These are phyloP conservation scores for Verticillium albo-atrum DNA, from an alignment of 2,329 filamentous ascomycete species.

Conservation along the genomic window DNA sequence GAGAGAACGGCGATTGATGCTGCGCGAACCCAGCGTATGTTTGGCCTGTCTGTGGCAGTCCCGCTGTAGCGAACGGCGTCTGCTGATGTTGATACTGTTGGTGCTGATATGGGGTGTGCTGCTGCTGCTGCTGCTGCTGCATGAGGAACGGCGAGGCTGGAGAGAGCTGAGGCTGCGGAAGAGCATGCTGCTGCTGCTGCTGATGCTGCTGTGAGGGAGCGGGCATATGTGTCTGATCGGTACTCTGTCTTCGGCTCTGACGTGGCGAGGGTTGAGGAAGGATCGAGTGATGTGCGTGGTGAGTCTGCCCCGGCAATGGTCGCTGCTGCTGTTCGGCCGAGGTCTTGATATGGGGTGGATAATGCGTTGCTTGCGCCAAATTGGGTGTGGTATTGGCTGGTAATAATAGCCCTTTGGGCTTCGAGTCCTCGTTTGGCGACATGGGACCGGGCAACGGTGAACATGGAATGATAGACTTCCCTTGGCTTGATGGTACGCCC, in stretches of 20 bases:
- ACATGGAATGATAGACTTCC: background rate
- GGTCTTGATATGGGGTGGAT: background rate
- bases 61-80: conserved; percentile 1
- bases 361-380: background rate
- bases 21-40: background rate
- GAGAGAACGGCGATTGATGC: conserved; percentile 12
- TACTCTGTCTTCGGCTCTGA: background rate
- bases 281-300: conserved; percentile 11
- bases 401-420: conserved; percentile 16
- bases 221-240: background rate
- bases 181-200: conserved; percentile 4
- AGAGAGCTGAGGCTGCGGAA: conserved; percentile 2
- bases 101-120: background rate
- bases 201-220: conserved; percentile 7
- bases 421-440: conserved; percentile 13
- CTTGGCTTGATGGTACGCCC: background rate
- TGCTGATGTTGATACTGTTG: conserved; percentile 4
- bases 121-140: conserved; percentile 1
- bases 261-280: conserved; percentile 10
- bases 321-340: conserved; percentile 8
- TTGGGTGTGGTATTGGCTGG: conserved; percentile 5
- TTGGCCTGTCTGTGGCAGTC: background rate
- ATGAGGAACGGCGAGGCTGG: background rate
- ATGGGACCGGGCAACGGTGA: background rate
- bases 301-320: conserved; percentile 14